Percentiles rank a stretch among this genome's conserved stretches.
Conservation (phyloP, 2,329 filamentous ascomycete genomes). For the Balansia obtecta region DNA sequence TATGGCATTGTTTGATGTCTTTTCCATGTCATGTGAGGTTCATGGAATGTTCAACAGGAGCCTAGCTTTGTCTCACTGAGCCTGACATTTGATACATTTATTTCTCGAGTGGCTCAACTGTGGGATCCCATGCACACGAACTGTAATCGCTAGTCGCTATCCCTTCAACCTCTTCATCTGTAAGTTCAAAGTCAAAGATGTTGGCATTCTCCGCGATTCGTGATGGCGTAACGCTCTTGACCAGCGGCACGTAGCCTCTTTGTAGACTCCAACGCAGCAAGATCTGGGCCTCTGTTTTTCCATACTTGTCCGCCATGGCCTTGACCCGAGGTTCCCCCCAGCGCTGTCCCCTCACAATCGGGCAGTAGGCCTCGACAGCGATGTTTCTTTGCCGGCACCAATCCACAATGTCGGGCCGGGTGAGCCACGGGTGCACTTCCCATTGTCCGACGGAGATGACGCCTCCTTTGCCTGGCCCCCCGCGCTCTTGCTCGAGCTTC, state of each 20-base stretch:
- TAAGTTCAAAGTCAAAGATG: constrained; percentile 43
- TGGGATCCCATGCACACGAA: constrained; percentile 46
- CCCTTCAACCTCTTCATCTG: constrained; percentile 36
- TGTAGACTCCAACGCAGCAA: constrained; percentile 73
- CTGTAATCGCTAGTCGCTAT: constrained; percentile 39
- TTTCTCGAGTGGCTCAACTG: constrained; percentile 31
- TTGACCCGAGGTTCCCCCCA: constrained; percentile 55
- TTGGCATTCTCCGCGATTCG: constrained; percentile 53
- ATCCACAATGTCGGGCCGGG: constrained; percentile 62
- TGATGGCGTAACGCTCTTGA: constrained; percentile 58
- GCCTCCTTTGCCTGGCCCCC: constrained; percentile 53
- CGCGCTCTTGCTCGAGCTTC: constrained; percentile 48
- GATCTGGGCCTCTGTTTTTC: constrained; percentile 63
- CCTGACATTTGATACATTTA: constrained; percentile 7
- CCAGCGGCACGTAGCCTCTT: constrained; percentile 60
- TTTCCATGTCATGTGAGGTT: too few relatives aligned
- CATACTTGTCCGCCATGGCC: constrained; percentile 56
- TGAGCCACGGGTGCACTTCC: constrained; percentile 83
- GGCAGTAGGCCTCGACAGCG: constrained; percentile 51
- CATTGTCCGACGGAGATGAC: constrained; percentile 75
- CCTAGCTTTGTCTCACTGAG: too few relatives aligned
- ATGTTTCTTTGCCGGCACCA: constrained; percentile 59
- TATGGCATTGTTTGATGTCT: too few relatives aligned
- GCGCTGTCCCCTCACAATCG: constrained; percentile 54
- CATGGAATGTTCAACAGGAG: too few relatives aligned